Evolutionary conservation across 495 filamentous ascomycete species (phyloP).

Genomic region (Aspergillus avenaceus): DNA sequence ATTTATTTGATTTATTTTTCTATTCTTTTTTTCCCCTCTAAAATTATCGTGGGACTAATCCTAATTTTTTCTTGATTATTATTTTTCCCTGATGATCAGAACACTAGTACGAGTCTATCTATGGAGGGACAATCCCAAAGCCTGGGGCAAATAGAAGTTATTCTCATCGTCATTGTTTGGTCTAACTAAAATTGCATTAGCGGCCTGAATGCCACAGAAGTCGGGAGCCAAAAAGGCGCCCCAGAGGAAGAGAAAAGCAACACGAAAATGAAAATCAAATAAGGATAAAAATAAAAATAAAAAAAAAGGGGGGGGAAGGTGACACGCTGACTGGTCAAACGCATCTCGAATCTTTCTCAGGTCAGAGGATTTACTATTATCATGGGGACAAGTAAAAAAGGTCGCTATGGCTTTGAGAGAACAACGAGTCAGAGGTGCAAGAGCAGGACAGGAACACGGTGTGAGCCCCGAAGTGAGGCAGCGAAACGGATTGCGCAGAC

Average conservation of each 20-base stretch:
- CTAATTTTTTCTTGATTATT: background rate
- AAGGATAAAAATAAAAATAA: background rate
- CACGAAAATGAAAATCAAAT: background rate
- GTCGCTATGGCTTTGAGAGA: background rate
- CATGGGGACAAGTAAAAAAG: conserved; percentile 6
- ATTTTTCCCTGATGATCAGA: conserved; percentile 14
- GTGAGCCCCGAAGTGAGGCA: conserved; percentile 39
- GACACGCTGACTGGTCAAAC: conserved; percentile 17
- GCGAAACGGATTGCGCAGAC: conserved; percentile 41
- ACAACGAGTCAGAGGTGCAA: background rate
- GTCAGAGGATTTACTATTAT: background rate
- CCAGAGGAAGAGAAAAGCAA: background rate
- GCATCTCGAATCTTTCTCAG: conserved; percentile 5
- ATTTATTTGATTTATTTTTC: background rate
- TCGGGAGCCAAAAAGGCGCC: background rate
- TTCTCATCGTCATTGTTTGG: background rate
- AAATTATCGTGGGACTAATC: background rate
- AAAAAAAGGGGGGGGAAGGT: conserved; percentile 15
- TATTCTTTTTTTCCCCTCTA: background rate
- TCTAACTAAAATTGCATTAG: background rate
- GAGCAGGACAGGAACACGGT: conserved; percentile 7
- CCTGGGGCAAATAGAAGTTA: conserved; percentile 9
- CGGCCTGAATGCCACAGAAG: background rate
- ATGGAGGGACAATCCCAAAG: background rate
- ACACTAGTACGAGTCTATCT: conserved; percentile 9